These are phyloP conservation scores for Curvularia sp. DNA, from an alignment of 2,329 filamentous ascomycete species.

Conservation along the genomic window DNA sequence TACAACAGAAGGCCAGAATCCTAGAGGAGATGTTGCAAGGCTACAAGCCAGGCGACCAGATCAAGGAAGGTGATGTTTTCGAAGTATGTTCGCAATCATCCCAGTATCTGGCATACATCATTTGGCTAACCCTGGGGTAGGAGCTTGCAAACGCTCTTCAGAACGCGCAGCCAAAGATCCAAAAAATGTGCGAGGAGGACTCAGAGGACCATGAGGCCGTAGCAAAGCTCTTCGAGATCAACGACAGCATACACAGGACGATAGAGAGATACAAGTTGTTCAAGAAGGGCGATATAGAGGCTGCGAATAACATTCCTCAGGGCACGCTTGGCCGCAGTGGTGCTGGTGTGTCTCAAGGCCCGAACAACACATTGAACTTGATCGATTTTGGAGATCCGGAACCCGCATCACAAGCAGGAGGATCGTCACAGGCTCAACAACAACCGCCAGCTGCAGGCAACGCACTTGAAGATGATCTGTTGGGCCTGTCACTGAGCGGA, in stretches of 20 bases:
- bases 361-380: conserved; percentile 82
- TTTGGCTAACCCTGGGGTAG: conserved; percentile 51
- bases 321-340: conserved; percentile 75
- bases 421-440: conserved; percentile 50
- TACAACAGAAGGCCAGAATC: conserved; percentile 92
- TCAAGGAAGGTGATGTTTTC: conserved; percentile 73
- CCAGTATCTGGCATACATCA: conserved; percentile 29
- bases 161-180: conserved; percentile 96
- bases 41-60: conserved; percentile 80
- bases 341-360: conserved; percentile 69
- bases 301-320: conserved; percentile 80
- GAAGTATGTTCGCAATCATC: conserved; percentile 57
- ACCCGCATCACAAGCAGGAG: conserved; percentile 52
- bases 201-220: conserved; percentile 97
- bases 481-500: conserved; percentile 81
- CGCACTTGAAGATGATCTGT: conserved; percentile 85
- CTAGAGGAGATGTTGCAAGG: conserved; percentile 91
- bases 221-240: conserved; percentile 93
- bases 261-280: conserved; percentile 94
- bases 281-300: conserved; percentile 92
- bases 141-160: conserved; percentile 88
- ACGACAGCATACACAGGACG: conserved; percentile 97
- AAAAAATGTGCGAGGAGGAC: conserved; percentile 99
- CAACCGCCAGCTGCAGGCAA: conserved; percentile 61
- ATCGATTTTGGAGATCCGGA: conserved; percentile 85